These are phyloP conservation scores for Platanus orientalis DNA, from an alignment of 164 flowering plant genomes.

Conservation along the genomic window DNA sequence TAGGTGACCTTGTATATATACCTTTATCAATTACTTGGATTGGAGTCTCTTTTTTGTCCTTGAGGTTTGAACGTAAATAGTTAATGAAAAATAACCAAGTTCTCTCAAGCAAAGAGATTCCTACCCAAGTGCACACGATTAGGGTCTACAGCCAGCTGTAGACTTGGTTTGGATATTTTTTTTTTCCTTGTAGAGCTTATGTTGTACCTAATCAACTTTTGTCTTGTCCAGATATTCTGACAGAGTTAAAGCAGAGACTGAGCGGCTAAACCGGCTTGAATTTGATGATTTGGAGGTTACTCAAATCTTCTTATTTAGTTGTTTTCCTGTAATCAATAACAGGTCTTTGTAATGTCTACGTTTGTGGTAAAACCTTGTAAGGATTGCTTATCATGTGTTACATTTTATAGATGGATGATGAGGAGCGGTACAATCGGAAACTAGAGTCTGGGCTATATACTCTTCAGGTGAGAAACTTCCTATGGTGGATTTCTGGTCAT, in stretches of 20 bases:
- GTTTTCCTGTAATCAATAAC: background rate
- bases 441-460: constrained; percentile 93
- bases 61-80: background rate
- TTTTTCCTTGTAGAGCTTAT: background rate
- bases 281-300: constrained; percentile 90
- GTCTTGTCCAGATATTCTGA: constrained; percentile 60
- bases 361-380: background rate
- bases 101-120: background rate
- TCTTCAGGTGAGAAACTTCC: constrained; percentile 57
- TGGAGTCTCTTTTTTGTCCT: background rate
- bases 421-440: constrained; percentile 77
- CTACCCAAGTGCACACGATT: background rate
- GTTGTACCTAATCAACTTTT: background rate
- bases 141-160: background rate
- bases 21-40: background rate
- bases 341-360: background rate
- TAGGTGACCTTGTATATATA: background rate
- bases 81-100: too few species aligned
- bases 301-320: background rate
- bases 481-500: background rate
- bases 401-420: constrained; percentile 85
- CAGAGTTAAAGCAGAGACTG: constrained; percentile 78
- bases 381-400: background rate
- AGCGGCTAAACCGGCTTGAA: constrained; percentile 62
- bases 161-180: background rate